A percentile compares a stretch with the other conserved stretches of the same genome.
phyloP scores from a whole-genome alignment of 768 basidiomycete species.

The Candolleomyces eurysporus region DNA sequence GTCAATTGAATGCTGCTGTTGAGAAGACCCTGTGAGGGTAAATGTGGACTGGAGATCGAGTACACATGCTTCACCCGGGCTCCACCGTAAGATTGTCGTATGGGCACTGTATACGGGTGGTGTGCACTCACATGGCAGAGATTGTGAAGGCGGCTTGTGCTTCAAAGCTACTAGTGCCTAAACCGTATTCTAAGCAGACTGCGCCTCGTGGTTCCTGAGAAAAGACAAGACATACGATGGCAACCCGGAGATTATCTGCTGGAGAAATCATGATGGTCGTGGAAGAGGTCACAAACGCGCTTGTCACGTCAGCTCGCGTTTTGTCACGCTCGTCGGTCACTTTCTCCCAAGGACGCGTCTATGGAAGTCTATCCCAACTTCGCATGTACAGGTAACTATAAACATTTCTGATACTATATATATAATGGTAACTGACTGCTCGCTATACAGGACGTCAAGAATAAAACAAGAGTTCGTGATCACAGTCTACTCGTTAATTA shows the following conservation, averaged over 20 bases:
- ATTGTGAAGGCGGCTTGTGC: constrained; percentile 41
- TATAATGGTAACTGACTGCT: no score
- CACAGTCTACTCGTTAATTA: no score
- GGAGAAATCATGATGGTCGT: neutral
- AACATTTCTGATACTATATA: no score
- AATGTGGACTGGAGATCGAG: constrained; percentile 39
- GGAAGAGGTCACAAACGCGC: neutral
- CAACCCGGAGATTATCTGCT: constrained; percentile 38
- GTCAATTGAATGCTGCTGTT: constrained; percentile 14
- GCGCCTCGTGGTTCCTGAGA: neutral
- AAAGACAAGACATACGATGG: constrained; percentile 28
- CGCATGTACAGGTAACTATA: no score
- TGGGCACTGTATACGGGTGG: neutral
- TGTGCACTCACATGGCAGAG: constrained; percentile 34
- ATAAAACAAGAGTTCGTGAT: no score
- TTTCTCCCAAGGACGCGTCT: no score
- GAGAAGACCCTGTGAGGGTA: constrained; percentile 16
- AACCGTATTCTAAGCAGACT: neutral
- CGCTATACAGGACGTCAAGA: no score
- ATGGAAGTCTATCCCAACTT: no score
- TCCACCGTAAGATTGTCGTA: no score
- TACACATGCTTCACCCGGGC: constrained; percentile 36
- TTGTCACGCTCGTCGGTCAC: no score
- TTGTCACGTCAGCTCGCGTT: neutral
- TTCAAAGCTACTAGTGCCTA: constrained; percentile 48